These are phyloP conservation scores for Camelina laxa DNA, from an alignment of 345 rosid species.

Conservation along the genomic window DNA sequence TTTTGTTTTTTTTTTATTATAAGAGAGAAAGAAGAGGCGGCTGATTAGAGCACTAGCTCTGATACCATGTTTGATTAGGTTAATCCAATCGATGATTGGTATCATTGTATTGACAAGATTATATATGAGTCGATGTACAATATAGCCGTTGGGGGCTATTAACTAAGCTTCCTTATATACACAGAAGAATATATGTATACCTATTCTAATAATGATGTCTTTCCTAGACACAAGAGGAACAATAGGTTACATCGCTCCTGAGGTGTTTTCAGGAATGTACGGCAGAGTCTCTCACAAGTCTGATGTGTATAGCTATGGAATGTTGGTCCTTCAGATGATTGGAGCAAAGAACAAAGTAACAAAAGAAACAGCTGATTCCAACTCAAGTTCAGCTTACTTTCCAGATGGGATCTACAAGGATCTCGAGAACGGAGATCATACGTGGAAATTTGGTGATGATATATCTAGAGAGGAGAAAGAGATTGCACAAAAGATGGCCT, in stretches of 20 bases:
- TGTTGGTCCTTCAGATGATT: conserved; percentile 49
- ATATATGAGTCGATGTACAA: too few species aligned
- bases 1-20: too few species aligned
- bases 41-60: too few species aligned
- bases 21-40: too few species aligned
- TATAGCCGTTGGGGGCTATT: too few species aligned
- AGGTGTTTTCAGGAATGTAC: conserved; percentile 44
- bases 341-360: conserved; percentile 29
- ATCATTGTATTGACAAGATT: too few species aligned
- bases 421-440: background rate
- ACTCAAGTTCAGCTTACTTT: conserved; percentile 7
- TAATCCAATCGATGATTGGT: too few species aligned
- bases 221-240: conserved; percentile 51
- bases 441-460: background rate
- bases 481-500: conserved; percentile 1
- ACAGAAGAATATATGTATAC: too few species aligned
- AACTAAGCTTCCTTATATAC: too few species aligned
- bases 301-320: conserved; percentile 54
- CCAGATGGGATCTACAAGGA: conserved; percentile 18
- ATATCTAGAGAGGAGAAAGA: conserved; percentile 5
- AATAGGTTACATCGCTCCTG: conserved; percentile 53
- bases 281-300: conserved; percentile 50
- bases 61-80: too few species aligned
- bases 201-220: conserved; percentile 19
- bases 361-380: background rate